These are phyloP conservation scores for Microcos paniculata DNA, from an alignment of 345 rosid genomes.

Conservation along the genomic window DNA sequence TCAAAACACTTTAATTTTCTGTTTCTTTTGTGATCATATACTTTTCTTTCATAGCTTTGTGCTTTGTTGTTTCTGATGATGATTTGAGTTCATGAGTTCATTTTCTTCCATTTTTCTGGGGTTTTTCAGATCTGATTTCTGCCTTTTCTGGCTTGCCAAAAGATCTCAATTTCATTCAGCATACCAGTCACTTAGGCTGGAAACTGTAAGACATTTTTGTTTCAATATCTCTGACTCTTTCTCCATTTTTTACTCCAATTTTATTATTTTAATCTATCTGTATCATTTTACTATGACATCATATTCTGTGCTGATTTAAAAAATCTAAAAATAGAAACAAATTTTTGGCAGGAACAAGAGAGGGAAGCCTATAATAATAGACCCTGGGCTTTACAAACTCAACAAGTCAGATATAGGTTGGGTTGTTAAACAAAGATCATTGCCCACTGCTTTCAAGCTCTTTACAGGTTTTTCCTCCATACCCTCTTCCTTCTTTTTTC, in stretches of 20 bases:
- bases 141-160: constrained; percentile 81
- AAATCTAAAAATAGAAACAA: neutral
- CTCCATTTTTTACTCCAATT: neutral
- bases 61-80: neutral
- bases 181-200: constrained; percentile 81
- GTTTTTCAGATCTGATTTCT: constrained; percentile 77
- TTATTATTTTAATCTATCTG: neutral
- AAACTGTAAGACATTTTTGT: constrained; percentile 53
- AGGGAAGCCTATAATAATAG: constrained; percentile 84
- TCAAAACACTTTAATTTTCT: neutral
- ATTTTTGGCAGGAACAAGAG: constrained; percentile 61
- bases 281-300: neutral
- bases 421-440: constrained; percentile 61
- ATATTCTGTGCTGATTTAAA: neutral
- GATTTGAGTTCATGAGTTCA: neutral
- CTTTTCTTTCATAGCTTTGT: neutral
- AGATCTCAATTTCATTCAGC: constrained; percentile 88
- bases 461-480: constrained; percentile 58
- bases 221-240: neutral
- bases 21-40: neutral
- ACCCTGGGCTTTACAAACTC: constrained; percentile 70
- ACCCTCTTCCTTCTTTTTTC: neutral
- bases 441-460: constrained; percentile 94
- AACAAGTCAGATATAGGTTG: constrained; percentile 93
- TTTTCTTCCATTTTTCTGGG: constrained; percentile 8